These are phyloP conservation scores for Volvox africanus DNA, from an alignment of 139 green algal species.

Conservation along the genomic window DNA sequence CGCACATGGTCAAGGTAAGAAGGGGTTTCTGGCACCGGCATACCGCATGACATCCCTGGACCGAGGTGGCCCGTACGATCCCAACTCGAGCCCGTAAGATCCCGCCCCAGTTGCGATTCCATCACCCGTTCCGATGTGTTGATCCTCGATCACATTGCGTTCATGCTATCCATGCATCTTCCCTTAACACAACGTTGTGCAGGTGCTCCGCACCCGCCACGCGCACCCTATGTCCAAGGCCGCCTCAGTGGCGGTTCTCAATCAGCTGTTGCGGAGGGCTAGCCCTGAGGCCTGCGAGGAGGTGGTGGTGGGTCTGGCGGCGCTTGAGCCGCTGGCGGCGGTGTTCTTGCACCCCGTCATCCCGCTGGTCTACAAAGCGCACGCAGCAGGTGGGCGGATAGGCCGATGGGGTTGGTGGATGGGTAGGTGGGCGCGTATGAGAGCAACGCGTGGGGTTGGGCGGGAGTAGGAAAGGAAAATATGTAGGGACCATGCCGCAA, in stretches of 20 bases:
- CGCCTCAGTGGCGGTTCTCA: conserved; percentile 49
- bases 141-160: no score
- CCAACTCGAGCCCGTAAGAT: no score
- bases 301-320: conserved; percentile 30
- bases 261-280: conserved; percentile 47
- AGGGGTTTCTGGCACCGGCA: no score
- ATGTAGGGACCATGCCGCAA: no score
- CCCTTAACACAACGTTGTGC: not conserved
- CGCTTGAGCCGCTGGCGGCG: conserved; percentile 48
- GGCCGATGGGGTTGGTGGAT: no score
- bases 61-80: no score
- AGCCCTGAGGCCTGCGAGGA: conserved; percentile 42
- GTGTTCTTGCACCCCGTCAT: conserved; percentile 56
- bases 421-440: not conserved
- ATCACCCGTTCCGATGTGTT: no score
- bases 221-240: conserved; percentile 59
- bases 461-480: no score
- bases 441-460: not conserved
- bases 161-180: no score
- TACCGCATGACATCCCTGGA: no score
- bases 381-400: conserved; percentile 52
- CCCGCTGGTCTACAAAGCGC: conserved; percentile 59
- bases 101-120: no score
- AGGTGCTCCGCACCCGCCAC: conserved; percentile 52
- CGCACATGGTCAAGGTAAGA: conserved; percentile 43